phyloP scores from a whole-genome alignment of 495 filamentous ascomycete species.

The Aspergillus nanangensis region DNA sequence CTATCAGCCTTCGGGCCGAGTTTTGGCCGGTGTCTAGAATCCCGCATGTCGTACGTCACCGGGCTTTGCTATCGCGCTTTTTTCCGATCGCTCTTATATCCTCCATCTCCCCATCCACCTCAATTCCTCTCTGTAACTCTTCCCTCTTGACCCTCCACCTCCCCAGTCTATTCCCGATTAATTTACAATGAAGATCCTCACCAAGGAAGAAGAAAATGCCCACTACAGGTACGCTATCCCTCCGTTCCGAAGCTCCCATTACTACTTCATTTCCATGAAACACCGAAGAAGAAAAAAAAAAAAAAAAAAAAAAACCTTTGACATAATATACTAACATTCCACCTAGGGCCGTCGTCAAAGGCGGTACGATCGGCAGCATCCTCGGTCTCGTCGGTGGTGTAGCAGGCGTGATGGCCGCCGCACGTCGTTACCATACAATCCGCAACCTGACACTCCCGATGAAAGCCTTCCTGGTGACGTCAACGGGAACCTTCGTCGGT shows the following conservation, averaged over 20 bases:
- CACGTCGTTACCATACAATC: conserved; percentile 65
- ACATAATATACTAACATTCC: conserved; percentile 1
- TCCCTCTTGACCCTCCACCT: not conserved
- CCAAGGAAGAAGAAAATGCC: conserved; percentile 80
- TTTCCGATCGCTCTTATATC: not conserved
- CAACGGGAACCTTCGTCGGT: conserved; percentile 72
- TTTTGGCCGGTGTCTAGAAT: conserved; percentile 14
- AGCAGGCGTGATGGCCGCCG: conserved; percentile 57
- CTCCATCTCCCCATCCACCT: not conserved
- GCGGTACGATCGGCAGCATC: conserved; percentile 66
- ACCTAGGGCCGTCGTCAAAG: conserved; percentile 64
- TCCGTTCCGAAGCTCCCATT: not conserved
- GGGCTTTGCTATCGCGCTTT: conserved; percentile 23
- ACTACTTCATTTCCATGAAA: no score
- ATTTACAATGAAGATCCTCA: conserved; percentile 83
- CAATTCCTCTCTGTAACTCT: not conserved
- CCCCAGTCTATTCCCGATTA: conserved; percentile 1
- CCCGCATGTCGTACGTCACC: conserved; percentile 17
- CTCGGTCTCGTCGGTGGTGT: conserved; percentile 61
- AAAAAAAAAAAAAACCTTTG: conserved; percentile 6
- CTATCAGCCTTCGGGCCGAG: conserved; percentile 13
- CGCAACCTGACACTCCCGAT: conserved; percentile 79
- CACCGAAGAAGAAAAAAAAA: conserved; percentile 16
- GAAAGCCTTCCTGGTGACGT: conserved; percentile 85
- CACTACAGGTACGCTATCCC: conserved; percentile 51